Percentiles rank a stretch among this genome's conserved stretches.
Conservation (phyloP, 2,329 filamentous ascomycete species). For the Aspergillus novofumigatus region DNA sequence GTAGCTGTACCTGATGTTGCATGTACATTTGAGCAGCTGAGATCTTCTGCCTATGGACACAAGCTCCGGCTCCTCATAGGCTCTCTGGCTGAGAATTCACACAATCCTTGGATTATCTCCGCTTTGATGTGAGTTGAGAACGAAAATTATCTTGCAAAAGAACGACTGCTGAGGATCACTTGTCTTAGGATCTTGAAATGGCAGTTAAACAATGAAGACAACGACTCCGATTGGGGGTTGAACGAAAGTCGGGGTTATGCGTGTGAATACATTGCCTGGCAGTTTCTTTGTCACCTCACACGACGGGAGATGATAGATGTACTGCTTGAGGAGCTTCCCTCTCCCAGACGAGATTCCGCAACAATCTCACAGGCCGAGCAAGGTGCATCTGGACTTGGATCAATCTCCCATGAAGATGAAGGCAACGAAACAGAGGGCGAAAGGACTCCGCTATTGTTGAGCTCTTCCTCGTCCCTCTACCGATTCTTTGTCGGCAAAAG, state of each 20-base stretch:
- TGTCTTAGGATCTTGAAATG: constrained; percentile 51
- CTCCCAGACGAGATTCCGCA: constrained; percentile 16
- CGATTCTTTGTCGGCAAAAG: constrained; percentile 34
- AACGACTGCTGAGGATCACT: neutral
- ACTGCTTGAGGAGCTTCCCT: constrained; percentile 50
- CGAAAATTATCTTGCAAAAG: neutral
- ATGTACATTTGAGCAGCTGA: constrained; percentile 44
- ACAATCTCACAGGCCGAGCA: constrained; percentile 19
- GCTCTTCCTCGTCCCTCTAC: constrained; percentile 20
- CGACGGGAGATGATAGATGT: constrained; percentile 56
- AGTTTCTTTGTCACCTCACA: constrained; percentile 54
- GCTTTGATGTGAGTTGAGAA: constrained; percentile 49
- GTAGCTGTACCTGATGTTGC: constrained; percentile 38
- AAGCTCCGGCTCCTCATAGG: constrained; percentile 36
- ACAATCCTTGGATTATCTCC: constrained; percentile 42
- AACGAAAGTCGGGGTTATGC: constrained; percentile 55
- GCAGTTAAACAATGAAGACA: constrained; percentile 49
- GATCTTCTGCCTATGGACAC: constrained; percentile 35
- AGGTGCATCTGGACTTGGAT: constrained; percentile 13
- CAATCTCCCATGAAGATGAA: constrained; percentile 1
- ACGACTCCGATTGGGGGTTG: constrained; percentile 51
- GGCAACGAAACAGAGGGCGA: constrained; percentile 17
- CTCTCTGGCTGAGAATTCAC: constrained; percentile 38
- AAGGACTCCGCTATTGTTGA: constrained; percentile 27
- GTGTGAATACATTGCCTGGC: constrained; percentile 61